Evolutionary conservation across 495 filamentous ascomycete genomes (phyloP).

Genomic region (Emericellopsis terricola): DNA sequence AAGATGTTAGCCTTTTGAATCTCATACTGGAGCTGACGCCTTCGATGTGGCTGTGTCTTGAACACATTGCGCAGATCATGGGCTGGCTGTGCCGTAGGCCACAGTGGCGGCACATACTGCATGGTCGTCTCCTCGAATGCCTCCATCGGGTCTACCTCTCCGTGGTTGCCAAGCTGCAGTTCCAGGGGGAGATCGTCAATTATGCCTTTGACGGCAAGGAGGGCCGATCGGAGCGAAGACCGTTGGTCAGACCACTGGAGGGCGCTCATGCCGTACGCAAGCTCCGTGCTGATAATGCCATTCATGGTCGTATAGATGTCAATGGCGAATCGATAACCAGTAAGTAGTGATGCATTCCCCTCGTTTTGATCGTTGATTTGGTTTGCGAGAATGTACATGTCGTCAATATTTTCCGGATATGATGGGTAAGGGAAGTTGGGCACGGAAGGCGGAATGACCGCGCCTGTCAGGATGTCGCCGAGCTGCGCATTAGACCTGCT

Average conservation of each 20-base stretch:
- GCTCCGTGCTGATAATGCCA: conserved; percentile 46
- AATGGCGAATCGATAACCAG: conserved; percentile 63
- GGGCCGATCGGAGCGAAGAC: conserved; percentile 37
- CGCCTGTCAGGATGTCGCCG: conserved; percentile 42
- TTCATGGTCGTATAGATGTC: conserved; percentile 56
- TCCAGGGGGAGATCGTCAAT: conserved; percentile 41
- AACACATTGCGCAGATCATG: conserved; percentile 19
- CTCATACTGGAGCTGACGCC: conserved; percentile 48
- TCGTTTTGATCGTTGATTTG: conserved; percentile 46
- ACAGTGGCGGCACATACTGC: conserved; percentile 19
- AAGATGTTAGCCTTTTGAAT: conserved; percentile 79
- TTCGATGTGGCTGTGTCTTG: conserved; percentile 17
- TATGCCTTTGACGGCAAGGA: conserved; percentile 40
- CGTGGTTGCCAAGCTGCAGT: conserved; percentile 28
- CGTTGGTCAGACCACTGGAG: conserved; percentile 58
- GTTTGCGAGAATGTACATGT: conserved; percentile 48
- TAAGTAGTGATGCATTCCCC: conserved; percentile 39
- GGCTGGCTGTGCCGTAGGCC: conserved; percentile 11
- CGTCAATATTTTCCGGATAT: conserved; percentile 63
- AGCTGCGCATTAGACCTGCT: conserved; percentile 39
- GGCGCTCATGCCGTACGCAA: conserved; percentile 51
- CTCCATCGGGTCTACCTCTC: conserved; percentile 6
- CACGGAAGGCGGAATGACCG: conserved; percentile 52
- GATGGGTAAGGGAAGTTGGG: conserved; percentile 60
- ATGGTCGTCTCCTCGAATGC: conserved; percentile 12